These are phyloP conservation scores for Sutorius australiensis DNA, from an alignment of 768 basidiomycete genomes.

Conservation along the genomic window DNA sequence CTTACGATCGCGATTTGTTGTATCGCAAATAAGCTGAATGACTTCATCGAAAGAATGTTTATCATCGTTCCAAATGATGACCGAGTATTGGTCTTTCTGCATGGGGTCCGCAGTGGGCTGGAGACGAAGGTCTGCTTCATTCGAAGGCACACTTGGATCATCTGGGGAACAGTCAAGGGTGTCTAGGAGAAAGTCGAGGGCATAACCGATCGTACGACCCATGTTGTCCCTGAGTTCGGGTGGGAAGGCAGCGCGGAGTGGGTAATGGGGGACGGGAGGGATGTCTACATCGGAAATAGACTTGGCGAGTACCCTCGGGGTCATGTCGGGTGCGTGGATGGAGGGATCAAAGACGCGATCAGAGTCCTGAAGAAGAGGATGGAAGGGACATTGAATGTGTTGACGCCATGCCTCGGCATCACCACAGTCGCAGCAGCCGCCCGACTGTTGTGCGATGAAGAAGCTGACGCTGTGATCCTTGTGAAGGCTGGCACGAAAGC, in stretches of 20 bases:
- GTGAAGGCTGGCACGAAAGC: slow-evolving; percentile 89
- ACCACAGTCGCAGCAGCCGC: slow-evolving; percentile 94
- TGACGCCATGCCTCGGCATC: slow-evolving; percentile 84
- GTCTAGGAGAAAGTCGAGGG: slow-evolving; percentile 79
- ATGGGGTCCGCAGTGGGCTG: slow-evolving; percentile 77
- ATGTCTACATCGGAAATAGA: slow-evolving; percentile 45
- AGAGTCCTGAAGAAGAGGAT: slow-evolving; percentile 49
- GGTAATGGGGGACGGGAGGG: slow-evolving; percentile 58
- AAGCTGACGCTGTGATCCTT: slow-evolving; percentile 87
- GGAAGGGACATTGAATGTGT: slow-evolving; percentile 65
- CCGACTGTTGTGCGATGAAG: slow-evolving; percentile 87
- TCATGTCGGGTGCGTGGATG: slow-evolving; percentile 29
- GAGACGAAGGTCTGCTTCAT: slow-evolving; percentile 65
- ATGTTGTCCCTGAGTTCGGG: slow-evolving; percentile 71
- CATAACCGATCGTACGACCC: slow-evolving; percentile 68
- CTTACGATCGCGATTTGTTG: slow-evolving; percentile 45
- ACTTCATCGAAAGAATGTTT: slow-evolving; percentile 93
- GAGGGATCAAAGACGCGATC: slow-evolving; percentile 10
- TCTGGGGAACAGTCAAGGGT: slow-evolving; percentile 81
- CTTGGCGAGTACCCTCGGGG: slow-evolving; percentile 40
- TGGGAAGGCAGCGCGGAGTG: slow-evolving; percentile 53
- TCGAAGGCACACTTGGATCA: slow-evolving; percentile 62
- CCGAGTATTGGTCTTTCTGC: slow-evolving; percentile 73
- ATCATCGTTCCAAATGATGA: slow-evolving; percentile 95
- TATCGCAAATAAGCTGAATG: slow-evolving; percentile 63